phyloP scores from a whole-genome alignment of 2,329 filamentous ascomycete species.

The Arthrobotrys musiformis region DNA sequence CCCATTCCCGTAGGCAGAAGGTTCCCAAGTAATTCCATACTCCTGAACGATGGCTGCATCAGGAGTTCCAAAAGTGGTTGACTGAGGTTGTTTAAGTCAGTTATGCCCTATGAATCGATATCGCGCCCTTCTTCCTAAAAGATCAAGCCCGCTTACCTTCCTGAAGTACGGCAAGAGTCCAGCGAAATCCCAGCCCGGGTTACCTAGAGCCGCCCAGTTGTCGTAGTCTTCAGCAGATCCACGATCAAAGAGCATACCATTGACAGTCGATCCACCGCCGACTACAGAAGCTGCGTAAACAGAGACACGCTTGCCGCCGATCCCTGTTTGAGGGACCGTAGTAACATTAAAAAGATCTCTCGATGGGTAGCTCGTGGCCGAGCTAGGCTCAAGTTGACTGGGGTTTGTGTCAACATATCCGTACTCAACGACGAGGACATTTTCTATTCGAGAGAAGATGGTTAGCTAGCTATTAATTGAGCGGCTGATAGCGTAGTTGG shows the following conservation, averaged over 20 bases:
- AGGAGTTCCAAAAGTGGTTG: slow-evolving; percentile 61
- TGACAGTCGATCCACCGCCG: slow-evolving; percentile 64
- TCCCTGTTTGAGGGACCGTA: slow-evolving; percentile 63
- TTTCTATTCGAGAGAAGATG: slow-evolving; percentile 45
- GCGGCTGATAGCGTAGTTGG: too few species aligned
- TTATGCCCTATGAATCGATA: not conserved
- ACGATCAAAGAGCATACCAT: slow-evolving; percentile 67
- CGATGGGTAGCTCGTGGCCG: slow-evolving; percentile 57
- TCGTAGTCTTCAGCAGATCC: slow-evolving; percentile 64
- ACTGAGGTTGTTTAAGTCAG: slow-evolving; percentile 54
- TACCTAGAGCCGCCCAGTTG: slow-evolving; percentile 65
- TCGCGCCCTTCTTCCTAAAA: too few species aligned
- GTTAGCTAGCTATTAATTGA: not conserved
- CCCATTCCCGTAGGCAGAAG: slow-evolving; percentile 60
- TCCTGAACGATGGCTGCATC: slow-evolving; percentile 58
- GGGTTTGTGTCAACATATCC: slow-evolving; percentile 50
- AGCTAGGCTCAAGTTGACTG: slow-evolving; percentile 57
- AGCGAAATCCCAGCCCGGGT: slow-evolving; percentile 65
- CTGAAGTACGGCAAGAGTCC: slow-evolving; percentile 61
- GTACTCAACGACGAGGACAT: slow-evolving; percentile 61
- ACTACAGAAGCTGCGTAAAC: slow-evolving; percentile 62
- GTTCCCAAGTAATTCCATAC: slow-evolving; percentile 62
- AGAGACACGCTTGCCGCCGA: slow-evolving; percentile 61
- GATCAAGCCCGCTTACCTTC: slow-evolving; percentile 56
- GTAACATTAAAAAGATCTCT: slow-evolving; percentile 61